A percentile compares a stretch with the other conserved stretches of the same genome.
phyloP scores from a whole-genome alignment of 208 protist genomes.

The Trypanosoma melophagium region DNA sequence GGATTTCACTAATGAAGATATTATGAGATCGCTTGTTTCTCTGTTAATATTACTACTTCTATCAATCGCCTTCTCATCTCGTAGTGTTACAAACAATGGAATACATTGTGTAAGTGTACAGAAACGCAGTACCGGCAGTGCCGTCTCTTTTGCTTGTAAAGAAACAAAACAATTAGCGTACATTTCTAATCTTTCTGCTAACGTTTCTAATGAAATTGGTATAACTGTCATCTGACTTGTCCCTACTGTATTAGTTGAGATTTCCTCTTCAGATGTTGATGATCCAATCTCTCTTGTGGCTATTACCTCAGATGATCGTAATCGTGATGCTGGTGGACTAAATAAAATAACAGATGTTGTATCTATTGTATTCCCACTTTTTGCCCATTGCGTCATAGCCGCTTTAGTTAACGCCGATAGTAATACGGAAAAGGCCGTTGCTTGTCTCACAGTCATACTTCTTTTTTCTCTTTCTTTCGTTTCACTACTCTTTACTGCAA shows the following conservation, averaged over 20 bases:
- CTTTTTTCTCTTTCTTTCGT: background rate
- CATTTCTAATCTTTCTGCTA: background rate
- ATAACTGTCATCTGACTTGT: background rate
- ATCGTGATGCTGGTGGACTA: background rate
- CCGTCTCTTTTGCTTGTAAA: background rate
- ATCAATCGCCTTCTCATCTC: background rate
- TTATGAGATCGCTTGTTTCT: background rate
- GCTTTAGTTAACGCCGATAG: conserved; percentile 28
- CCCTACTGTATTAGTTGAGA: no score
- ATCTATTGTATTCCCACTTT: background rate
- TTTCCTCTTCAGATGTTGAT: no score
- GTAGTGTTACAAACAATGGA: conserved; percentile 12
- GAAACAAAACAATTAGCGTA: conserved; percentile 1
- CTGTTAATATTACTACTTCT: background rate
- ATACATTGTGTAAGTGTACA: conserved; percentile 31
- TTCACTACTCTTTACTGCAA: background rate
- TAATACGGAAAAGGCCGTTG: conserved; percentile 22
- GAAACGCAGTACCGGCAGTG: conserved; percentile 27
- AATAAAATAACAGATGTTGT: background rate
- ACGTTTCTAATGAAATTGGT: conserved; percentile 1
- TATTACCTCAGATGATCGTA: background rate
- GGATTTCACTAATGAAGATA: conserved; percentile 18
- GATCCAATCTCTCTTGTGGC: no score
- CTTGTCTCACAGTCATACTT: background rate
- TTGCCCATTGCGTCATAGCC: conserved; percentile 13